Base-by-base conservation (phyloP, 805 yeast species). In the Vanderwaltozyma tropicalis region DNA sequence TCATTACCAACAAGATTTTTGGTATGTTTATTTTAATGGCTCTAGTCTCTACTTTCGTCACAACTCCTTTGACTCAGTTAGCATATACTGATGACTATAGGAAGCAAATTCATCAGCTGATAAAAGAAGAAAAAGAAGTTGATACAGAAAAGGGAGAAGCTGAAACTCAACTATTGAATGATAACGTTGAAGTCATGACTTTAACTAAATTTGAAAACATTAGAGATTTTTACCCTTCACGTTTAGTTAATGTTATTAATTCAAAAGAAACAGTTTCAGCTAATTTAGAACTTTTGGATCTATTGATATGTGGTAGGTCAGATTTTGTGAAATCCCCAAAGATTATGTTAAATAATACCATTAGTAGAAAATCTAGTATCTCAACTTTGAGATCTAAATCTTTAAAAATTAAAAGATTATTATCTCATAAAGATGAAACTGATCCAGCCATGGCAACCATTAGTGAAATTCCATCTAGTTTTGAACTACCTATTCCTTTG, bases 1-100 rank as follows among this genome's bases (percentile, higher is more conserved):
- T 83, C 38, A 74, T 83, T 35, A 65, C 76, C 4, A 67, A 69
- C 40, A 75, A 72, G 43, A 76, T 78, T 1, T 83, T 74, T 55
- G 78, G 88, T 14, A 83, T 83, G 88, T 81, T 83, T 52, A 74
- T 83, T 39, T 74, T 83, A 28, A 83, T 83, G 94, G 87, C 94
- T 0, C 64, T 83, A 41, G 72, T 80, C 5, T 71, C 86, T 1
- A 83, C 94, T 0, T 80, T 83, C 48, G 57, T 74, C n/a, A 83
- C 94, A 1, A 80, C 92, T 2, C 94, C 94, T 2, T 59, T 83
- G 52, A 74, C 92, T 0, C 53, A 74, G 28, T 55, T 66, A 55
- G 59, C 67, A 2, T 83, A 82, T 50, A 88, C 94, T 1, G 68
- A 68, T 9, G 55, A 67, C 8, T 78, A 77, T 53, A 68, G 86